A percentile compares a stretch with the other conserved stretches of the same genome.
Evolutionary conservation across 2,329 filamentous ascomycete species (phyloP).

Genomic region (Sarocladiaceae sp.): DNA sequence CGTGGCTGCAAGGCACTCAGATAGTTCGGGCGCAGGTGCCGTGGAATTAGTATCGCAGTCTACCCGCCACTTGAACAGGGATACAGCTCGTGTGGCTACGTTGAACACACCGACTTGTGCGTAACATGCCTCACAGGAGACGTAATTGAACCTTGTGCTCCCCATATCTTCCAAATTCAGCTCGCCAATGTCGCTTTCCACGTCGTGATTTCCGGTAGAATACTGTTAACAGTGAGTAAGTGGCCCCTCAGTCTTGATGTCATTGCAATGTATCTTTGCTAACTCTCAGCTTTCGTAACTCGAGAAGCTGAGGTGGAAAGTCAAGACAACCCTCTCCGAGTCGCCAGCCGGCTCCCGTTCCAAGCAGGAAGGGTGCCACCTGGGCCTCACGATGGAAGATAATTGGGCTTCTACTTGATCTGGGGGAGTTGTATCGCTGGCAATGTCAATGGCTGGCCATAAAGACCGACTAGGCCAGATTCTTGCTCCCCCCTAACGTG

Average conservation of each 20-base stretch:
- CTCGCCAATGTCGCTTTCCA: neutral
- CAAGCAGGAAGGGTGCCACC: constrained; percentile 27
- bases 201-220: neutral
- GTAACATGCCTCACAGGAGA: constrained; percentile 41
- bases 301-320: constrained; percentile 42
- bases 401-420: constrained; percentile 30
- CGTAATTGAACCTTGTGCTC: constrained; percentile 26
- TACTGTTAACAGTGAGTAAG: constrained; percentile 8
- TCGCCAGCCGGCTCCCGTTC: constrained; percentile 33
- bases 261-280: constrained; percentile 39
- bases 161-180: constrained; percentile 12
- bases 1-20: constrained; percentile 47
- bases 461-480: constrained; percentile 50
- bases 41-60: constrained; percentile 27
- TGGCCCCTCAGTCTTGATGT: constrained; percentile 10
- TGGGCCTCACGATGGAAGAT: constrained; percentile 16
- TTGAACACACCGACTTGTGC: constrained; percentile 42
- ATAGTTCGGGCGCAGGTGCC: constrained; percentile 29
- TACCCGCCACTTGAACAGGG: constrained; percentile 53
- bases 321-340: constrained; percentile 27
- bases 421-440: constrained; percentile 67
- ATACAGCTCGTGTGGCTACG: constrained; percentile 36
- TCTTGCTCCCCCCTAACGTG: constrained; percentile 42
- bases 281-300: constrained; percentile 44
- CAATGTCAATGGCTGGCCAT: constrained; percentile 45